Evolutionary conservation across 2,329 filamentous ascomycete species (phyloP).

Genomic region (Paracorniculantispora psalliotae): DNA sequence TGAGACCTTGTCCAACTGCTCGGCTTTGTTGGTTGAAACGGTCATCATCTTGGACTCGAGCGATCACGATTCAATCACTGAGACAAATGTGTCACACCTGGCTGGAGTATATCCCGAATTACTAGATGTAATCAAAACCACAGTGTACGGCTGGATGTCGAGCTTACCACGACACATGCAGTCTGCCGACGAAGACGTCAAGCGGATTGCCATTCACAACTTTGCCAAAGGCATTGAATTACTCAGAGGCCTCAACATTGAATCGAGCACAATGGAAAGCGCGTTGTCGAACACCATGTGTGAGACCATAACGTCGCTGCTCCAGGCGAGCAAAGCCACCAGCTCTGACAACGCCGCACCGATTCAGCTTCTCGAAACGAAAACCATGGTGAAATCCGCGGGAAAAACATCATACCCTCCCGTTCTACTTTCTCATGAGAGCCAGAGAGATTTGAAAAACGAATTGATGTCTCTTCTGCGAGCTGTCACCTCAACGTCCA

Average conservation of each 20-base stretch:
- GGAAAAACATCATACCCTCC: conserved; percentile 46
- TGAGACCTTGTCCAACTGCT: conserved; percentile 63
- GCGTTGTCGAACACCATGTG: conserved; percentile 64
- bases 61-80: conserved; percentile 32
- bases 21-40: conserved; percentile 72
- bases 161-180: conserved; percentile 81
- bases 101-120: conserved; percentile 58
- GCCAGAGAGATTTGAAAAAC: conserved; percentile 57
- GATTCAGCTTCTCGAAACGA: conserved; percentile 22
- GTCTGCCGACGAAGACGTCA: conserved; percentile 72
- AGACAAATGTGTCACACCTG: conserved; percentile 56
- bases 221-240: conserved; percentile 69
- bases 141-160: conserved; percentile 74
- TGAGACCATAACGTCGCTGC: conserved; percentile 60
- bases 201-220: conserved; percentile 66
- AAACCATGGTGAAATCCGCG: conserved; percentile 15
- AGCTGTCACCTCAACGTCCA: conserved; percentile 51
- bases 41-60: conserved; percentile 63
- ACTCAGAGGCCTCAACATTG: conserved; percentile 57
- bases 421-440: conserved; percentile 58
- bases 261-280: conserved; percentile 62
- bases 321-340: conserved; percentile 22
- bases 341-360: conserved; percentile 17
- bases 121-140: conserved; percentile 60
- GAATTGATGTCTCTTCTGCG: conserved; percentile 55